These are phyloP conservation scores for Pseudisothecium myosuroides DNA, from an alignment of 225 moss, liverwort and hornwort species.

Conservation along the genomic window DNA sequence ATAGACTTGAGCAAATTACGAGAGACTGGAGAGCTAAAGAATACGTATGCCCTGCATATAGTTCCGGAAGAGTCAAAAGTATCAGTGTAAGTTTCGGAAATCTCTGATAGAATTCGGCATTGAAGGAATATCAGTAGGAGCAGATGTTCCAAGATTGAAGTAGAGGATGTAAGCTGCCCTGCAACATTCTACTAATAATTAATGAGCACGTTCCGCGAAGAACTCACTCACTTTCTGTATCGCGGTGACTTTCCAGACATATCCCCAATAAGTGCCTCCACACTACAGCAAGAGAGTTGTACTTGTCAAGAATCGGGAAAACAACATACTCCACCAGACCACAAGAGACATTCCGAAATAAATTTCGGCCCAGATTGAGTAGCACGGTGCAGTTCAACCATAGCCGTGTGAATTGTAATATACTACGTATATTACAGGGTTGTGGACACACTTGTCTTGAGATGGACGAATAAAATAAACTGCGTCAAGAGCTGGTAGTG, in stretches of 20 bases:
- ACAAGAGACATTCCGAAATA: background rate
- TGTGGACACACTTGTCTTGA: constrained; percentile 47
- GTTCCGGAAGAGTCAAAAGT: background rate
- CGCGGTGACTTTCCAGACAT: constrained; percentile 74
- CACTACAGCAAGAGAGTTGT: constrained; percentile 13
- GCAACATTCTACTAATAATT: background rate
- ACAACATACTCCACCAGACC: background rate
- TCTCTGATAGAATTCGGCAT: background rate
- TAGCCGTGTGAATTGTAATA: background rate
- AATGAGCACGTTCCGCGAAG: background rate
- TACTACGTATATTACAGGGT: background rate
- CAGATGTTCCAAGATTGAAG: background rate
- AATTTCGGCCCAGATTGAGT: background rate
- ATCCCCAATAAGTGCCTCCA: constrained; percentile 61
- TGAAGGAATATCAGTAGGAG: background rate
- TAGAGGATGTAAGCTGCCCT: background rate
- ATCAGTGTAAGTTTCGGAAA: background rate
- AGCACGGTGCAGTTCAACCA: background rate
- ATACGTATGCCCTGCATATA: constrained; percentile 61
- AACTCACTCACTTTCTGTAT: constrained; percentile 78
- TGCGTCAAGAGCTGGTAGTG: constrained; percentile 78
- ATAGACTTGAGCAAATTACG: constrained; percentile 61
- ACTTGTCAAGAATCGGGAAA: background rate
- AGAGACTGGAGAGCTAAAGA: constrained; percentile 78
- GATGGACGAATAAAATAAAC: constrained; percentile 82